Conservation (phyloP, 2,329 filamentous ascomycete genomes). For the Cladosporium colombiae region DNA sequence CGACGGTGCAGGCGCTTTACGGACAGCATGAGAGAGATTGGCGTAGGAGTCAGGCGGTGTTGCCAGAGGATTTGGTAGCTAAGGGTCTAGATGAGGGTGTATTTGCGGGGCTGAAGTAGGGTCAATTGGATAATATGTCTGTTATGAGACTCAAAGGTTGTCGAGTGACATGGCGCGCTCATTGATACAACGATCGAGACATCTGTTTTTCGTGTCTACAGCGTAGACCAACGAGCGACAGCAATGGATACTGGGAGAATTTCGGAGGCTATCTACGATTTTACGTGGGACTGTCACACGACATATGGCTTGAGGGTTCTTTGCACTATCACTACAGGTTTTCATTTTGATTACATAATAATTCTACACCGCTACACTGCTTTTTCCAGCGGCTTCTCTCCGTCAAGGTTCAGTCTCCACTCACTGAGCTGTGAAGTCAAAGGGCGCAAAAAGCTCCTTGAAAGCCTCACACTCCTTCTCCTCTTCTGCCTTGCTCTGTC, state of each 20-base stretch:
- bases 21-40: conserved; percentile 19
- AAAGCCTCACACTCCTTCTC: conserved; percentile 75
- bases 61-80: conserved; percentile 19
- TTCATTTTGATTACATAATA: background rate
- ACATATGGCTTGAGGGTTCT: background rate
- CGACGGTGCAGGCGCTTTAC: conserved; percentile 19
- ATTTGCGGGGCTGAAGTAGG: conserved; percentile 14
- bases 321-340: background rate
- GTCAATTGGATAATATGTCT: background rate
- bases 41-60: conserved; percentile 17
- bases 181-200: background rate
- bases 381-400: background rate
- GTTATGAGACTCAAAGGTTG: background rate
- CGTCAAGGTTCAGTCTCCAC: background rate
- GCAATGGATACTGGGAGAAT: background rate
- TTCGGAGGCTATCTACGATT: background rate
- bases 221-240: background rate
- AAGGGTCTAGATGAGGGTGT: conserved; percentile 18
- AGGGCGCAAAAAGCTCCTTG: conserved; percentile 77
- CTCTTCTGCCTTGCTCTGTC: conserved; percentile 76
- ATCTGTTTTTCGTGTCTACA: background rate
- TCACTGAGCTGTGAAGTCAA: conserved; percentile 56
- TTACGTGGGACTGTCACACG: background rate
- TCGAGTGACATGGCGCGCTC: background rate
- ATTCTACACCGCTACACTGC: background rate